A percentile compares a stretch with the other conserved stretches of the same genome.
phyloP scores from a whole-genome alignment of 768 basidiomycete species.

The Candolleomyces efflorescens region DNA sequence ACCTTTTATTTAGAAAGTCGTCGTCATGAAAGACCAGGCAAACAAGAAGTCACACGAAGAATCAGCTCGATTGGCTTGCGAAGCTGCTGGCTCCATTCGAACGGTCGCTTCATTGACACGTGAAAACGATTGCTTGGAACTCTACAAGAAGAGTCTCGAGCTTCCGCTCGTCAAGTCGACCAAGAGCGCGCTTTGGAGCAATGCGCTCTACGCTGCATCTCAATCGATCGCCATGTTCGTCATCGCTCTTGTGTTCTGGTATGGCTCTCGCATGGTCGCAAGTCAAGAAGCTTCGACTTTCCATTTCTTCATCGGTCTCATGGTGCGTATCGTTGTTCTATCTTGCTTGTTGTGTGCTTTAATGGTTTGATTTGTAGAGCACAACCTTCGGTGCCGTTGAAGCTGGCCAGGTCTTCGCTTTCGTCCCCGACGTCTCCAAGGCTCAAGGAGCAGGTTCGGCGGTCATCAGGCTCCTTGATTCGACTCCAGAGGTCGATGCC shows the following conservation, averaged over 20 bases:
- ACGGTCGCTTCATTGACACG: constrained; percentile 83
- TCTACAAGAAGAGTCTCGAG: constrained; percentile 60
- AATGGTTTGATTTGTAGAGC: constrained; percentile 25
- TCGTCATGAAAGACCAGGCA: constrained; percentile 80
- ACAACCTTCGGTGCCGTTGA: constrained; percentile 49
- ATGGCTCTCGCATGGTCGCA: constrained; percentile 51
- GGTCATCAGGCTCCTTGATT: constrained; percentile 64
- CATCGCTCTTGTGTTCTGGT: constrained; percentile 73
- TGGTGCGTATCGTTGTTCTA: constrained; percentile 45
- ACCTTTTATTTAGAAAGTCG: constrained; percentile 59
- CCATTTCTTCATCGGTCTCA: constrained; percentile 69
- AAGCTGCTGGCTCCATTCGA: constrained; percentile 85
- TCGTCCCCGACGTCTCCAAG: constrained; percentile 74
- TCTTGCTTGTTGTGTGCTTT: background rate
- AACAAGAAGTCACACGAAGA: constrained; percentile 77
- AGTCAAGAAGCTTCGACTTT: constrained; percentile 38
- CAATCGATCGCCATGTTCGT: constrained; percentile 66
- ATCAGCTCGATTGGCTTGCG: constrained; percentile 87
- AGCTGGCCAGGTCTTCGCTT: constrained; percentile 67
- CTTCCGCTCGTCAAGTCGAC: constrained; percentile 55
- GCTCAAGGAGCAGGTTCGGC: constrained; percentile 66
- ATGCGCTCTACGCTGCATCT: constrained; percentile 55
- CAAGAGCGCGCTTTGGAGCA: constrained; percentile 51
- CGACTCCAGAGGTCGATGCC: constrained; percentile 63
- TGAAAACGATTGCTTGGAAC: constrained; percentile 59